These are phyloP conservation scores for Penicillium sp. DNA, from an alignment of 2,329 filamentous ascomycete species.

Conservation along the genomic window DNA sequence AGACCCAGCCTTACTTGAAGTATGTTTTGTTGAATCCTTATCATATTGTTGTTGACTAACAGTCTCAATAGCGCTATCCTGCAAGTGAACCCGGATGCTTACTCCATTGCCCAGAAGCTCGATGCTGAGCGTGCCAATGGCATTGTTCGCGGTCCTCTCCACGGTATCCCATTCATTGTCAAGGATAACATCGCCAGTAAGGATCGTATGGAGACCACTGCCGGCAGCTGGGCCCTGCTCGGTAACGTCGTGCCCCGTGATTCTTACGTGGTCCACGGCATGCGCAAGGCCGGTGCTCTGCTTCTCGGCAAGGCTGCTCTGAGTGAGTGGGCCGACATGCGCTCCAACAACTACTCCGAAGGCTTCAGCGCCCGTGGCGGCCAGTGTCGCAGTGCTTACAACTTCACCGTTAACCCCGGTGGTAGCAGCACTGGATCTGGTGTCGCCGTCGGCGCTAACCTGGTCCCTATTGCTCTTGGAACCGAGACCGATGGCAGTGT, in stretches of 20 bases:
- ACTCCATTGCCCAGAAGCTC: conserved; percentile 58
- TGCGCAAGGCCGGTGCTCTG: conserved; percentile 65
- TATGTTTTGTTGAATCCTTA: conserved; percentile 28
- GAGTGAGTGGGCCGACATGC: conserved; percentile 73
- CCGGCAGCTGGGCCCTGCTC: conserved; percentile 65
- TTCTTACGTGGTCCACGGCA: conserved; percentile 59
- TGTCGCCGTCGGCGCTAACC: conserved; percentile 62
- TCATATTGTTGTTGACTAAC: not conserved
- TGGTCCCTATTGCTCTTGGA: conserved; percentile 63
- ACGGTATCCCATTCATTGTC: conserved; percentile 72
- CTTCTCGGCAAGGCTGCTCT: conserved; percentile 69
- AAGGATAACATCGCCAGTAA: conserved; percentile 68
- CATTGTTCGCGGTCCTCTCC: conserved; percentile 61
- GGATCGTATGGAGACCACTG: conserved; percentile 71
- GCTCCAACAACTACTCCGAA: conserved; percentile 64
- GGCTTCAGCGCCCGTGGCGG: conserved; percentile 65
- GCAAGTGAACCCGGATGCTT: conserved; percentile 66
- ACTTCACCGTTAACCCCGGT: conserved; percentile 65
- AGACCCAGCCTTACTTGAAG: conserved; percentile 65
- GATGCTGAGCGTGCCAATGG: conserved; percentile 61
- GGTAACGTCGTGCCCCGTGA: conserved; percentile 67
- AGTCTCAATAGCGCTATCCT: conserved; percentile 45
- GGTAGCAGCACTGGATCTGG: conserved; percentile 68
- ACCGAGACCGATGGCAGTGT: conserved; percentile 73
- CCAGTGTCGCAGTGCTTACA: conserved; percentile 65